Base-by-base conservation (phyloP, 78 protist genomes). In the Pelomyxa schiedti region DNA sequence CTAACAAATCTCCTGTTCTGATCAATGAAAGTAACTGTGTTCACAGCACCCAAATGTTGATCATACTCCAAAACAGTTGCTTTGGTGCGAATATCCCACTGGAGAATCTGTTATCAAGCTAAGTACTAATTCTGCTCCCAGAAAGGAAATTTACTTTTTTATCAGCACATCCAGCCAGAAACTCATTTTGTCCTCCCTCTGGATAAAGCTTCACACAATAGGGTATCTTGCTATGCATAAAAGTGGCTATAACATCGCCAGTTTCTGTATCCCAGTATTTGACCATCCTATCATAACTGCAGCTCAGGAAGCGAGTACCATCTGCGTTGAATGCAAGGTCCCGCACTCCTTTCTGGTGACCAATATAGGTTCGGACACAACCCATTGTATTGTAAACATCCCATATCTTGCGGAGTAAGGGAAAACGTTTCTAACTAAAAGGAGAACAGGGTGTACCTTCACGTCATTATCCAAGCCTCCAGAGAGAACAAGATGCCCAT, bases 181-280 rank as follows among this genome's bases (percentile, higher is more conserved):
- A 75, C 66, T 78, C 24, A 42, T 86, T 87, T 76, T 80, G 73
- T 74, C 80, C 83, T 0, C 66, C 72, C 29, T 79, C 85, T 30
- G 97, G 97, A 43, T 93, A 63, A 79, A 82, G 87, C 66, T 76
- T 77, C 40, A 86, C 82, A 66, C 88, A 79, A 78, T 74, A 77
- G 4, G 97, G 93, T 7, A 69, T 32, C 38, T 58, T 29, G 5
- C 84, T 82, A 52, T 84, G 78, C 53, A 66, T 52, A 70, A 32
- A 91, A 1, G 94, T 38, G 24, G 65, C 30, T 32, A 89, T 28
- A 53, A 88, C 72, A 72, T 89, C 42, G 7, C 98, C 98, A 1
- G 98, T 95, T 67, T 95, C 97, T 22, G 97, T 93, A 70, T 95
- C 97, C 98, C 98, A 95, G 47, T 85, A 53, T 42, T 79, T 39